A percentile compares a stretch with the other conserved stretches of the same genome.
Evolutionary conservation across 2,329 filamentous ascomycete species (phyloP).

Genomic region (Monilinia vaccinii-corymbosi): DNA sequence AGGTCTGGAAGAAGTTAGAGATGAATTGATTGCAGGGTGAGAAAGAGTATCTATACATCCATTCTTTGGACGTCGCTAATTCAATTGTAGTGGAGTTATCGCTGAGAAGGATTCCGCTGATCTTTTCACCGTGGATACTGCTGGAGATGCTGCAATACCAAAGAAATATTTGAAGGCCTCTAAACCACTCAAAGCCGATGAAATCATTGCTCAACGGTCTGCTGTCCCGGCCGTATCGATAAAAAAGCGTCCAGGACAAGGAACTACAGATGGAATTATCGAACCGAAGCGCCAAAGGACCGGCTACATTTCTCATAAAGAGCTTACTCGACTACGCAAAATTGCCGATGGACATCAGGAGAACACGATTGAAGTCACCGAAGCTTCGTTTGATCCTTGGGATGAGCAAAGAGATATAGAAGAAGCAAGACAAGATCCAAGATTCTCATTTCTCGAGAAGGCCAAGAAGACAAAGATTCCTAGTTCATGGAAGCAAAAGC

Average conservation of each 20-base stretch:
- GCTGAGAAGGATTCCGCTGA: constrained; percentile 74
- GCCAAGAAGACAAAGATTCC: constrained; percentile 61
- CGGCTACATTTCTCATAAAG: constrained; percentile 76
- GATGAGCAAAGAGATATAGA: constrained; percentile 39
- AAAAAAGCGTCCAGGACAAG: constrained; percentile 65
- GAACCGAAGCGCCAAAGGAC: constrained; percentile 65
- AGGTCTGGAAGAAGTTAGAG: constrained; percentile 74
- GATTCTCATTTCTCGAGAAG: constrained; percentile 58
- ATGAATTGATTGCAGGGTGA: constrained; percentile 86
- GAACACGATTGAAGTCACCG: constrained; percentile 38
- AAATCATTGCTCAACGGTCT: constrained; percentile 81
- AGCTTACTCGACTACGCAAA: constrained; percentile 66
- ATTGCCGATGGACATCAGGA: constrained; percentile 63
- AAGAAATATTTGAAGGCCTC: constrained; percentile 57
- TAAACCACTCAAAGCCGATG: constrained; percentile 80
- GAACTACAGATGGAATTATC: constrained; percentile 64
- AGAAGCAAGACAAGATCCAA: constrained; percentile 38
- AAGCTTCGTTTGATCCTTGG: constrained; percentile 76
- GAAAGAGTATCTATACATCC: constrained; percentile 22
- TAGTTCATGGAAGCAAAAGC: constrained; percentile 62
- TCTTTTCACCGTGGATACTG: constrained; percentile 75
- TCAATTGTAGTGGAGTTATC: constrained; percentile 61
- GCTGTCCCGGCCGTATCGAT: constrained; percentile 68
- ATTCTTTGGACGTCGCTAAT: constrained; percentile 10
- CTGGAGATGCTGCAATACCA: constrained; percentile 58